phyloP scores from a whole-genome alignment of 176 grass and related monocot genomes.

The Bromus sterilis region DNA sequence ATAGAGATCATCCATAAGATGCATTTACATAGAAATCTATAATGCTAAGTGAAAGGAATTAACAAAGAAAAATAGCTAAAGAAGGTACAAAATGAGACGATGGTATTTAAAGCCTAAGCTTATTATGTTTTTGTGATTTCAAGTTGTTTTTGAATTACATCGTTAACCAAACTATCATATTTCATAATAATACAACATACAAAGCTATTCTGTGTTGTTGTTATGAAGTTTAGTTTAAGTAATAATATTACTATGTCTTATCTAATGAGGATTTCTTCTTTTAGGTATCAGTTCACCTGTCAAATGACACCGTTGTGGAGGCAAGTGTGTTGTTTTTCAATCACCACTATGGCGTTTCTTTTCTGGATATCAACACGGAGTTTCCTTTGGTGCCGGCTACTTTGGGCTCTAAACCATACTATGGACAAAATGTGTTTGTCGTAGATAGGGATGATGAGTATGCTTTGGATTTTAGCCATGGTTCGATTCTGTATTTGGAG shows the following conservation, averaged over 20 bases:
- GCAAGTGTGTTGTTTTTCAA: neutral
- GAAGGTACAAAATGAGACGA: neutral
- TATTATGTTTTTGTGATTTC: neutral
- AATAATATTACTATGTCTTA: neutral
- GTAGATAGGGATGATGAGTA: neutral
- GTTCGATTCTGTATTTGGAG: neutral
- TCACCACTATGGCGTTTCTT: neutral
- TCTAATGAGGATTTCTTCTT: neutral
- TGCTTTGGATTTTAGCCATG: neutral
- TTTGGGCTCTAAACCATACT: slow-evolving; percentile 1
- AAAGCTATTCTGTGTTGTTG: neutral
- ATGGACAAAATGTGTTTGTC: neutral
- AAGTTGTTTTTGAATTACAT: neutral
- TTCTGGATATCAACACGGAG: neutral
- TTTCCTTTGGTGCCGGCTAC: neutral
- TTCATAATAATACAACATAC: neutral
- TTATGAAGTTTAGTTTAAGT: neutral
- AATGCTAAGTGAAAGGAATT: neutral
- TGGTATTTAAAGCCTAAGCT: neutral
- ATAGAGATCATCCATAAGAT: neutral
- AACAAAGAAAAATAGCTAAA: neutral
- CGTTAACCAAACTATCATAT: neutral
- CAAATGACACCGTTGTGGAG: neutral
- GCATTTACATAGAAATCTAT: neutral
- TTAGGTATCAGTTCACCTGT: neutral